These are phyloP conservation scores for Anthracocystis setariae DNA, from an alignment of 1,284 basidiomycete genomes.

Conservation along the genomic window DNA sequence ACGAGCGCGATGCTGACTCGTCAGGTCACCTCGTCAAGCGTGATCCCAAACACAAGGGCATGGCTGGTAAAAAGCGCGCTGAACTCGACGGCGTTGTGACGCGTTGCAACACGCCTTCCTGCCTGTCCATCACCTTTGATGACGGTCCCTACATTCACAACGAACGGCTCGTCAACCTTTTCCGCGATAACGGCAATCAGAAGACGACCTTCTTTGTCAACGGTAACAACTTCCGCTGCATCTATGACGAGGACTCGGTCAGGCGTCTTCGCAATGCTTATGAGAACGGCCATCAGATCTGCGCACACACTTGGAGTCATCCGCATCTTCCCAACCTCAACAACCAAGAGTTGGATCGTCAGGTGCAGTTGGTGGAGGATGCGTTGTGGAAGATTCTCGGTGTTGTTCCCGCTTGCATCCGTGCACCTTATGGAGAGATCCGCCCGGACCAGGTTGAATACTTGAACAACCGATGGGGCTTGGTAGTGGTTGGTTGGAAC, in stretches of 20 bases:
- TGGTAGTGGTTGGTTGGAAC: constrained; percentile 56
- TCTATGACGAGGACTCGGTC: constrained; percentile 42
- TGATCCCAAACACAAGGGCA: no score
- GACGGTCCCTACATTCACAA: constrained; percentile 55
- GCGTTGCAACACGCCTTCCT: constrained; percentile 25
- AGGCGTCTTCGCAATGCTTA: constrained; percentile 33
- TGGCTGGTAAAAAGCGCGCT: constrained; percentile 15
- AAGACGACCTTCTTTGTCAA: constrained; percentile 62
- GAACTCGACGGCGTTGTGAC: constrained; percentile 33
- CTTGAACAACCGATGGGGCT: constrained; percentile 53
- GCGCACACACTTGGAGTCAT: constrained; percentile 56
- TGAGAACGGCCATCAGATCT: constrained; percentile 50
- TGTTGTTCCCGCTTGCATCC: constrained; percentile 53
- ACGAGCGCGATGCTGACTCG: constrained; percentile 8
- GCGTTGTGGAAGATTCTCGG: constrained; percentile 60
- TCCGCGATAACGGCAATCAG: constrained; percentile 28
- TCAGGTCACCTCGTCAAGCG: constrained; percentile 13
- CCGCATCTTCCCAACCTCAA: constrained; percentile 43
- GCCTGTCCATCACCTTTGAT: constrained; percentile 57
- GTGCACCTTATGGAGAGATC: constrained; percentile 55
- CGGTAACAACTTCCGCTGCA: constrained; percentile 58
- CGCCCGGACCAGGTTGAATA: constrained; percentile 39
- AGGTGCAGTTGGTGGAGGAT: constrained; percentile 56
- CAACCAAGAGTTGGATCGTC: constrained; percentile 44
- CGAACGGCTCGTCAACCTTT: constrained; percentile 36